Evolutionary conservation across 2,329 filamentous ascomycete species (phyloP).

Genomic region (Aspergillus pseudoviridinutans): DNA sequence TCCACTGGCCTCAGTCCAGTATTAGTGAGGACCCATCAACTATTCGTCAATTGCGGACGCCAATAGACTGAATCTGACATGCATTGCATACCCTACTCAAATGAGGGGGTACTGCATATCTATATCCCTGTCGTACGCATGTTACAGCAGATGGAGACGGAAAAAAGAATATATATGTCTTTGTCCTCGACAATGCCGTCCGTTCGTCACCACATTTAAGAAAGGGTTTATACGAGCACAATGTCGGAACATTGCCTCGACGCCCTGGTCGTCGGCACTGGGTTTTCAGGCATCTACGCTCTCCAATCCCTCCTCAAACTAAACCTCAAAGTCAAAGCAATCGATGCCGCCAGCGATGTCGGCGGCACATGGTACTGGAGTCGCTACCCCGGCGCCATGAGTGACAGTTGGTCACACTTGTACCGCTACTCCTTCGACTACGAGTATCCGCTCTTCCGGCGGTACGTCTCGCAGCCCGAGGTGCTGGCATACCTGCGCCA

Average conservation of each 20-base stretch:
- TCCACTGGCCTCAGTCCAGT: too few relatives aligned
- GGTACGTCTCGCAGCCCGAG: conserved; percentile 20
- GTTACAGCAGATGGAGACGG: neutral
- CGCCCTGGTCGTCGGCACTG: conserved; percentile 39
- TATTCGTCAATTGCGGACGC: too few relatives aligned
- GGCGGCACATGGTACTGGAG: conserved; percentile 48
- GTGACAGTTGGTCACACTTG: conserved; percentile 31
- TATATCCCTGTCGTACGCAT: neutral
- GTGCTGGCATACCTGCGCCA: conserved; percentile 25
- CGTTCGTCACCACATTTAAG: neutral
- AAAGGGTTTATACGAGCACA: neutral
- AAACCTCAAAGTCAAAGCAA: conserved; percentile 34
- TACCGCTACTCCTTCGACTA: conserved; percentile 26
- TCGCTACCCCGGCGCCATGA: conserved; percentile 42
- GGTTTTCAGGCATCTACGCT: conserved; percentile 35
- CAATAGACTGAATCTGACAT: neutral
- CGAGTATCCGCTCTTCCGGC: conserved; percentile 10
- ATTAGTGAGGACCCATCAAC: too few relatives aligned
- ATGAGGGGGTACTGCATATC: neutral
- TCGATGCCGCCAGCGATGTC: conserved; percentile 36
- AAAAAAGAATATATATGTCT: neutral
- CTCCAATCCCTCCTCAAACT: conserved; percentile 37
- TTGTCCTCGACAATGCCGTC: neutral
- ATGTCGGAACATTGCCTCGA: conserved; percentile 17
- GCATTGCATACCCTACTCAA: neutral